Base-by-base conservation (phyloP, 148 eudicot species). In the Rhododendron ovatum region DNA sequence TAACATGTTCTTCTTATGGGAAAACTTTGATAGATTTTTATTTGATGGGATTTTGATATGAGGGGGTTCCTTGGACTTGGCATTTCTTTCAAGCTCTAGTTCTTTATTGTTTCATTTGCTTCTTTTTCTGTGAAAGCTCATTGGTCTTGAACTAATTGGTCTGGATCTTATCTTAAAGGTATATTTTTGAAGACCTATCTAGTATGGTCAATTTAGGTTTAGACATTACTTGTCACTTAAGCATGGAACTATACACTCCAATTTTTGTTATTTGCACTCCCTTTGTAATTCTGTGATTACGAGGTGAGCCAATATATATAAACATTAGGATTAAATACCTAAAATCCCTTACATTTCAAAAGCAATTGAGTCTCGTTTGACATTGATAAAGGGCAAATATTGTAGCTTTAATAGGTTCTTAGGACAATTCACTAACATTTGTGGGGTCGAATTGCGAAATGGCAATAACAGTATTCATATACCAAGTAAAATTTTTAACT, bases 121-220 rank as follows among this genome's bases (percentile, higher is more conserved):
- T 47, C 39, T 12, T 9, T 30, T 9, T 30, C 47, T 65, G 12
- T 50, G 41, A 4, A 50, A 51, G 45, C 37, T 84, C 22, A 84
- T 75, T 75, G 81, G 81, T 51, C 48, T 84, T 50, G 55, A 50
- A 84, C 67, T 84, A 30, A 84, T 74, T 74, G 67, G 81, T 76
- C 37, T 84, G 26, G 82, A 76, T 84, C 81, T 53, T 17, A 84
- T 45, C 80, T 50, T 17, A 12, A 7, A 74, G 50, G 20, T 33
- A 33, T n/a, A 7, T 71, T 84, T 76, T 76, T 75, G 11, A 48
- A 82, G 43, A 55, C 39, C 15, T n/a, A 24, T 11, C 59, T 22
- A 24, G 4, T 2, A 43, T 78, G 51, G 50, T 45, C 17, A 79
- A 11, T 48, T 41, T 18, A n/a, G 57, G 63, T 51, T 33, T 28